Evolutionary conservation across 208 protist genomes (phyloP).

Genomic region (Trypanosoma mega): DNA sequence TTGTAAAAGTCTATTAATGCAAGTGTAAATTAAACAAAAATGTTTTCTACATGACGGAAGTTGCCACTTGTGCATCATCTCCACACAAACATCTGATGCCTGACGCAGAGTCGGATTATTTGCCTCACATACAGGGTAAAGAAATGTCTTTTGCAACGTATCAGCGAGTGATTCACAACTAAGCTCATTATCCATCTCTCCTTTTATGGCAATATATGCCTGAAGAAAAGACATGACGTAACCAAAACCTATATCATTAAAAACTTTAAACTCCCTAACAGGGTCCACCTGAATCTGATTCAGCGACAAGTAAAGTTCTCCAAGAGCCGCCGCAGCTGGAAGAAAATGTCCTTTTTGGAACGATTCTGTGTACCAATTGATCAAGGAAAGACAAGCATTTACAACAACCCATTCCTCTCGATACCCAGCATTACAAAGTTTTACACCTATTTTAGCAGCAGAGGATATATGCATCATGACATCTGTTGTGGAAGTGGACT

Average conservation of each 20-base stretch:
- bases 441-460: slow-evolving; percentile 34
- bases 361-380: slow-evolving; percentile 35
- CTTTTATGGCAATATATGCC: slow-evolving; percentile 37
- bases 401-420: slow-evolving; percentile 50
- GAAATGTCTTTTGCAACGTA: slow-evolving; percentile 27
- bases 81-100: slow-evolving; percentile 52
- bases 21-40: slow-evolving; percentile 51
- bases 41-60: slow-evolving; percentile 45
- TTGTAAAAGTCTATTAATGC: slow-evolving; percentile 52
- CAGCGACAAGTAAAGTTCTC: slow-evolving; percentile 33
- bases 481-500: slow-evolving; percentile 3
- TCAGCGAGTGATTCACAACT: slow-evolving; percentile 30
- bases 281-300: slow-evolving; percentile 29
- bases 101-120: slow-evolving; percentile 47
- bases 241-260: slow-evolving; percentile 31
- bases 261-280: slow-evolving; percentile 35
- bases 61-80: slow-evolving; percentile 41
- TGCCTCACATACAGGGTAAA: slow-evolving; percentile 33
- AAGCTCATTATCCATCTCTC: slow-evolving; percentile 28
- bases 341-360: slow-evolving; percentile 53
- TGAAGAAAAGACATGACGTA: slow-evolving; percentile 41
- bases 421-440: slow-evolving; percentile 36
- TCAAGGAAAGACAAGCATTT: slow-evolving; percentile 61
- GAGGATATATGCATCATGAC: slow-evolving; percentile 22
- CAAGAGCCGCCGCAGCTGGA: slow-evolving; percentile 24